Evolutionary conservation across 352 stramenopile genomes (phyloP).

Genomic region (Globisporangium okanoganense): DNA sequence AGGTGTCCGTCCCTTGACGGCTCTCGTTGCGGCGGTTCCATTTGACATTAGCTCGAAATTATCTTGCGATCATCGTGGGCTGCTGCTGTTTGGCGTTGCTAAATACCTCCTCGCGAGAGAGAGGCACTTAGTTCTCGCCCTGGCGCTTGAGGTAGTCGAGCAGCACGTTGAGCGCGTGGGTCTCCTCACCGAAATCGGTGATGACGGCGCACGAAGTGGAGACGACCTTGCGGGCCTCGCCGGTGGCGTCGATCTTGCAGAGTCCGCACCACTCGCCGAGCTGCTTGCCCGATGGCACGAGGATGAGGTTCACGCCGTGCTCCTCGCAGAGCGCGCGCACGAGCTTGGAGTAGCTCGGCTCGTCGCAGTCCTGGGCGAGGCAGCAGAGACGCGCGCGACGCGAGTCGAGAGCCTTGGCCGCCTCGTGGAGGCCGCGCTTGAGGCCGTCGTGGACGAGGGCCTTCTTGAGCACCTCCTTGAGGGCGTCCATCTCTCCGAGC

Average conservation of each 20-base stretch:
- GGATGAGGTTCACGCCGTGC: conserved; percentile 93
- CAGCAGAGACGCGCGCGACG: conserved; percentile 97
- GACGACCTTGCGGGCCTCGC: conserved; percentile 98
- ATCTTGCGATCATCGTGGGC: conserved; percentile 10
- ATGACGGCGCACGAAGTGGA: conserved; percentile 98
- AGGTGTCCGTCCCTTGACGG: conserved; percentile 24
- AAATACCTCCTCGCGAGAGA: conserved; percentile 20
- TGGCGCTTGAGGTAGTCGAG: conserved; percentile 98
- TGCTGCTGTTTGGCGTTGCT: conserved; percentile 13
- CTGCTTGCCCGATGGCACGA: conserved; percentile 94
- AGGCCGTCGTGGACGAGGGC: conserved; percentile 98
- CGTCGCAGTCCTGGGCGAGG: conserved; percentile 99
- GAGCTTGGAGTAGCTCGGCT: conserved; percentile 99
- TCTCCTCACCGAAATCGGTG: conserved; percentile 99
- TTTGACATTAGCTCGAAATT: conserved; percentile 6
- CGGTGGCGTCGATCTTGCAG: conserved; percentile 98
- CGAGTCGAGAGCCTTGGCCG: conserved; percentile 98
- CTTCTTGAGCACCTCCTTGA: conserved; percentile 99
- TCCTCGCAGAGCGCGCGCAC: conserved; percentile 95
- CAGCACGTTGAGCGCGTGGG: conserved; percentile 96
- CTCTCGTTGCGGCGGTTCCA: conserved; percentile 2
- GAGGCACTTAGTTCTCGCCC: conserved; percentile 77
- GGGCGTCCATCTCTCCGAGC: conserved; percentile 95
- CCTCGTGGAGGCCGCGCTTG: conserved; percentile 98
- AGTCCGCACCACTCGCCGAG: conserved; percentile 99